Base-by-base conservation (phyloP, 495 filamentous ascomycete genomes). In the Elasticomyces elasticus region DNA sequence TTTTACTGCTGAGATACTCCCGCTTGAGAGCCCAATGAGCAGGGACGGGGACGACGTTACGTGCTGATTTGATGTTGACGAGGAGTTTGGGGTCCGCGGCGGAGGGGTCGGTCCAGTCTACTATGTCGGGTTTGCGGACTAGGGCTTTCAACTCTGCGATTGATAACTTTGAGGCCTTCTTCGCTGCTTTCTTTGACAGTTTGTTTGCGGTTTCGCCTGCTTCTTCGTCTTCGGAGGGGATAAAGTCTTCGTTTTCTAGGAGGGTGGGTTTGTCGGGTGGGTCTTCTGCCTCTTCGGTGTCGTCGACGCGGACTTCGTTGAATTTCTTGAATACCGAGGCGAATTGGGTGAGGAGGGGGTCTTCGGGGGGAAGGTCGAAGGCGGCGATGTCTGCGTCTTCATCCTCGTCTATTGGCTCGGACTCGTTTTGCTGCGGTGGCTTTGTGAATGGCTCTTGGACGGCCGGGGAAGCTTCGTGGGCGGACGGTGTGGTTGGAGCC, bases 41-140 rank as follows among this genome's bases (percentile, higher is more conserved):
- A 6, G 92, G 92, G 1, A 98, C 92, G 0, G 92, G 92, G 10
- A 98, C 89, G 30, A 95, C 87, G 69, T 98, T 98, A 43, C 91
- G 82, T 70, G 94, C 85, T 4, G 87, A 84, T 68, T 97, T 98
- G 71, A 98, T 87, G 58, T 92, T 86, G 22, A 97, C 86, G 7
- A 97, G 78, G 45, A 97, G 75, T 40, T 84, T 81, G 22, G 92
- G 92, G 66, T 97, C 92, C 37, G 84, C 77, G 1, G 91, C 88
- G n/a, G 87, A 92, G 19, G 87, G 86, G 65, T 98, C 92, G 40
- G 91, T 94, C 92, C 91, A 96, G 62, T 97, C 92, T 1, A 98
- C 92, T 0, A 90, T 82, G 67, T 98, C 92, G 9, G 92, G 92
- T 60, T 89, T 92, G 61, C 77, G 76, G 42, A 95, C 92, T 51